Percentiles rank a stretch among this genome's conserved stretches.
These are phyloP conservation scores for Fraxinus sp. DNA, from an alignment of 305 asterid species.

Conservation along the genomic window DNA sequence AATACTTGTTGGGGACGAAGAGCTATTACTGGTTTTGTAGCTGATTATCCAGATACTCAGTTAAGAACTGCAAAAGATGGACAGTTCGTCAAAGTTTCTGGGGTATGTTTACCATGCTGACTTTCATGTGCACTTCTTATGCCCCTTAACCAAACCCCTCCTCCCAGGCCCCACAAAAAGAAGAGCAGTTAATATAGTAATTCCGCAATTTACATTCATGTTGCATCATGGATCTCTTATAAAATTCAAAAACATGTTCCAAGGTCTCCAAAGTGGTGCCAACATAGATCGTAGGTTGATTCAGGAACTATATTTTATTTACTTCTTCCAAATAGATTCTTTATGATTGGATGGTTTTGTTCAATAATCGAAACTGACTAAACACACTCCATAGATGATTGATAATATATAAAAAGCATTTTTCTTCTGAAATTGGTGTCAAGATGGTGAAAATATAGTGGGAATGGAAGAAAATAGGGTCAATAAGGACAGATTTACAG, in stretches of 20 bases:
- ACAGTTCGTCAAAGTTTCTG: slow-evolving; percentile 75
- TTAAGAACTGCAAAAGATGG: slow-evolving; percentile 73
- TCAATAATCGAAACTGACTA: not conserved
- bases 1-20: slow-evolving; percentile 74
- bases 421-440: not conserved
- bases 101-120: slow-evolving; percentile 46
- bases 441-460: not conserved
- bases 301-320: not conserved
- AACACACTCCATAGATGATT: not conserved
- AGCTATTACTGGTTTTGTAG: slow-evolving; percentile 61
- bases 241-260: not conserved
- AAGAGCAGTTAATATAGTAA: not conserved
- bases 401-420: not conserved
- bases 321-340: not conserved
- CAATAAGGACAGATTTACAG: not conserved
- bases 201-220: not conserved
- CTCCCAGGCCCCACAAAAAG: not conserved
- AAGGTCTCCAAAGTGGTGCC: not conserved
- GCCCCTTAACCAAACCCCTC: not conserved
- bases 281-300: not conserved
- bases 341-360: not conserved
- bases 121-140: not conserved
- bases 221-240: not conserved
- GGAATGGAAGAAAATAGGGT: not conserved
- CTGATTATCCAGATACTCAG: slow-evolving; percentile 67